Evolutionary conservation across 768 basidiomycete species (phyloP).

Genomic region (Baorangia bicolor): DNA sequence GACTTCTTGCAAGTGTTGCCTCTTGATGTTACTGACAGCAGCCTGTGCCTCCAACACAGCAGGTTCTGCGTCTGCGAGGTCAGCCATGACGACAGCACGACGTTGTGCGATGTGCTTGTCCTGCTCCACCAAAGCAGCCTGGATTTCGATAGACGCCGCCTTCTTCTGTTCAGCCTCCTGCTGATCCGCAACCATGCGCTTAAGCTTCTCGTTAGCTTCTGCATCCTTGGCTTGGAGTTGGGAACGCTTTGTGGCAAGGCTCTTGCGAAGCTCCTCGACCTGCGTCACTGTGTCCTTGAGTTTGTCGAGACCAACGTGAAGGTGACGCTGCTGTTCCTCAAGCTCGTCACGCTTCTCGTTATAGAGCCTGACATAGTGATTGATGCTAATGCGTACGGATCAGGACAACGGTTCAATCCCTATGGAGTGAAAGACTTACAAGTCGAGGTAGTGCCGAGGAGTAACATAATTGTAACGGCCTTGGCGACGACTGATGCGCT

Average conservation of each 20-base stretch:
- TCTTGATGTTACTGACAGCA: constrained; percentile 97
- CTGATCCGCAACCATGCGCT: constrained; percentile 97
- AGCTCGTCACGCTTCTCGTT: constrained; percentile 96
- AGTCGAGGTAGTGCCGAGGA: constrained; percentile 96
- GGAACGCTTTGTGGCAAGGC: constrained; percentile 88
- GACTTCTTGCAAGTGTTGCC: constrained; percentile 94
- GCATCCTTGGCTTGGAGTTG: constrained; percentile 92
- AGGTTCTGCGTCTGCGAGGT: constrained; percentile 96
- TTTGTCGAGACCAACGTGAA: constrained; percentile 98
- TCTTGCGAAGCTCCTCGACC: constrained; percentile 94
- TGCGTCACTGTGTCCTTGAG: constrained; percentile 93
- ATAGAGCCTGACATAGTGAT: constrained; percentile 93
- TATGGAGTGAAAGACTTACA: constrained; percentile 59
- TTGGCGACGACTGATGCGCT: constrained; percentile 84
- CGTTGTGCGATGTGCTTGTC: constrained; percentile 88
- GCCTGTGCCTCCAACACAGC: constrained; percentile 93
- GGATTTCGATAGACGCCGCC: constrained; percentile 92
- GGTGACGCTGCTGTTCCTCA: constrained; percentile 97
- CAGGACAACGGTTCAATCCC: not conserved
- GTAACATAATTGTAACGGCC: constrained; percentile 98
- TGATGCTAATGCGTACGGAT: constrained; percentile 59
- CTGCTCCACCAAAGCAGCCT: constrained; percentile 89
- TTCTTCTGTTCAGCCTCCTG: constrained; percentile 99
- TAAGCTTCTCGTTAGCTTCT: constrained; percentile 95
- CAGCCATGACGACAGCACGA: constrained; percentile 84